Evolutionary conservation across 495 filamentous ascomycete species (phyloP), one percentile per base, ranked within the genome.

Genomic region (Penicillium crystallinum): DNA sequence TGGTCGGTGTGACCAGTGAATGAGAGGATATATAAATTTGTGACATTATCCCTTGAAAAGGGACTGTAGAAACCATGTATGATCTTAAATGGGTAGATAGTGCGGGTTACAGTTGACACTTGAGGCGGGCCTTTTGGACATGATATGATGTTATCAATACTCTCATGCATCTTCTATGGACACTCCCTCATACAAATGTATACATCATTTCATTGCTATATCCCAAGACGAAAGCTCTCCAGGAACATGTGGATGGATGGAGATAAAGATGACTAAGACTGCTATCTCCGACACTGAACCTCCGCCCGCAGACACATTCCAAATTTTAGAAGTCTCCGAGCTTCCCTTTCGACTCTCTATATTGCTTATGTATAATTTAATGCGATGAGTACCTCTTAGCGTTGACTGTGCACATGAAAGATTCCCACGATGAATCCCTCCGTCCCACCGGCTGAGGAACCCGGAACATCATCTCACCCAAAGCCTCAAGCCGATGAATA

Each of bases 231-330:
- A n/a, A n/a, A n/a, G n/a, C n/a, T n/a, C n/a, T n/a, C n/a, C n/a
- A 27, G 23, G 23, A 3, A 27, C 23, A 27, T 27, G 23, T 27
- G 23, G 23, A 3, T 27, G 23, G 23, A 5, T n/a, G 39, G 39
- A 43, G 22, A 42, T 43, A 43, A n/a, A 42, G 39, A 43, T 43
- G 40, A 43, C 40, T 43, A 43, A 43, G 23, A 29, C 15, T 14
- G 0, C 30, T 43, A 43, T 43, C 40, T 6, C 40, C 40, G 25
- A 15, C 12, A 5, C 10, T 34, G 31, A 14, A 34, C n/a, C 4
- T 17, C n/a, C 34, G n/a, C 34, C 34, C n/a, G 31, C 31, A 12
- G 34, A 6, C 34, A 36, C 34, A 17, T 36, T 17, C 14, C 34
- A 36, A 17, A 14, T 36, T 6, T 5, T n/a, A 12, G 34, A 36